Base-by-base conservation (phyloP, 345 rosid genomes). In the Arabidopsis suecica region DNA sequence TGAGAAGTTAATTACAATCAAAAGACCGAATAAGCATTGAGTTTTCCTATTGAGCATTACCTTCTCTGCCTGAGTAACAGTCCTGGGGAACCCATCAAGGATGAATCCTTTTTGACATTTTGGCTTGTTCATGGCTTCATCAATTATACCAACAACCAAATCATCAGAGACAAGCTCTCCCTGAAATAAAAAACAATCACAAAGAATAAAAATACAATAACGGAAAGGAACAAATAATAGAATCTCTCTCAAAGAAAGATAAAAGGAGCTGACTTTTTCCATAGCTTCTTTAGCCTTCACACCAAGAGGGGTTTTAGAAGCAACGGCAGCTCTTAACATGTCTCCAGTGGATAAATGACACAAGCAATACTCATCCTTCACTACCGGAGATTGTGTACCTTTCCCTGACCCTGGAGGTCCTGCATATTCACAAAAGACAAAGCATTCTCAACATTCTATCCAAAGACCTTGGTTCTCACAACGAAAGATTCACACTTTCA, bases 261-360 rank as follows among this genome's bases (percentile, higher is more conserved):
- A 45, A 34, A 36, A 18, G 10, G 40, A 55, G 48, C 49, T 53
- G 60, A 93, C 98, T 84, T 91, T 93, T 49, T 93, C 89, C 97
- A 93, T 93, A 51, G 98, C 93, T 80, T 93, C 98, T 80, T 93
- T 91, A 32, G 98, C 97, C 85, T 91, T 93, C 68, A 93, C 61
- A 23, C 98, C 98, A 71, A 93, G 93, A 79, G 97, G 91, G 4
- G 96, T 93, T 81, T 91, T 91, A 33, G 94, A 91, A 74, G 90
- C 83, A 73, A 87, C 97, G 68, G 98, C 94, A 66, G 98, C 93
- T 88, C 98, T 86, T 71, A 93, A 76, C 98, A 93, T 93, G 77
- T 93, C 98, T 41, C 98, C 98, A 13, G 98, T 89, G 58, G 98
- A 94, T 87, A 93, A 85, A 78, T 93, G 98, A 82, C 98, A 93